Evolutionary conservation across 2,329 filamentous ascomycete genomes (phyloP).

Genomic region (Diaporthe australafricana): DNA sequence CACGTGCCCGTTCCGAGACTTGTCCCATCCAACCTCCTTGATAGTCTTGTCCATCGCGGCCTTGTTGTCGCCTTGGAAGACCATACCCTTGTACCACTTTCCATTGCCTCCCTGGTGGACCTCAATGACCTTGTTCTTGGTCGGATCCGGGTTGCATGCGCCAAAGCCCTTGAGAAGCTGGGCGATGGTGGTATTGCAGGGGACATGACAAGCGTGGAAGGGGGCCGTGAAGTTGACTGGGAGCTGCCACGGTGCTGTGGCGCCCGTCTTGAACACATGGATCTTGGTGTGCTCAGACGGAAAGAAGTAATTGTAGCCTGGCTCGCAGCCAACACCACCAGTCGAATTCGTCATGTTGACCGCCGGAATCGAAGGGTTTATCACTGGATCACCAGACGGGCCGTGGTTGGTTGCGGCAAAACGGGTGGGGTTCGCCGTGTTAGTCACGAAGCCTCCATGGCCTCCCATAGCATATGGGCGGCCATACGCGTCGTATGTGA

Average conservation of each 20-base stretch:
- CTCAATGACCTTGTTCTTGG: constrained; percentile 69
- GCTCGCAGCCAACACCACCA: constrained; percentile 68
- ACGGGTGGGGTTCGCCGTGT: constrained; percentile 36
- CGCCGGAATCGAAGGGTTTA: constrained; percentile 60
- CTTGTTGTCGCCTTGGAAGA: constrained; percentile 61
- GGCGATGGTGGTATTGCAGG: constrained; percentile 62
- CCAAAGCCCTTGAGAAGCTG: constrained; percentile 71
- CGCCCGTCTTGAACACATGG: constrained; percentile 64
- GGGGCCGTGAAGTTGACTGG: constrained; percentile 54
- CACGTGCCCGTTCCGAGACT: constrained; percentile 57
- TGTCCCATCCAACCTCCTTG: constrained; percentile 70
- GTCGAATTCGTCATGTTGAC: constrained; percentile 68
- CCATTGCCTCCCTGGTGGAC: constrained; percentile 66
- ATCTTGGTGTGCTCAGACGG: constrained; percentile 68
- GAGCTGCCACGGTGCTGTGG: constrained; percentile 65
- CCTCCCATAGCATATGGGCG: neutral
- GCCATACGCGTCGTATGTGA: neutral
- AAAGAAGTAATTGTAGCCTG: constrained; percentile 74
- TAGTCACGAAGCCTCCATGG: constrained; percentile 30
- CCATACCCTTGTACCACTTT: constrained; percentile 68
- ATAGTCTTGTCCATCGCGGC: constrained; percentile 62
- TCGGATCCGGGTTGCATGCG: constrained; percentile 59
- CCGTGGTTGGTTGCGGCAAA: constrained; percentile 47
- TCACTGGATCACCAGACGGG: constrained; percentile 55
- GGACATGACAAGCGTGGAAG: constrained; percentile 64